Base-by-base conservation (phyloP, 73 alveolate genomes). In the Blepharisma stoltei region DNA sequence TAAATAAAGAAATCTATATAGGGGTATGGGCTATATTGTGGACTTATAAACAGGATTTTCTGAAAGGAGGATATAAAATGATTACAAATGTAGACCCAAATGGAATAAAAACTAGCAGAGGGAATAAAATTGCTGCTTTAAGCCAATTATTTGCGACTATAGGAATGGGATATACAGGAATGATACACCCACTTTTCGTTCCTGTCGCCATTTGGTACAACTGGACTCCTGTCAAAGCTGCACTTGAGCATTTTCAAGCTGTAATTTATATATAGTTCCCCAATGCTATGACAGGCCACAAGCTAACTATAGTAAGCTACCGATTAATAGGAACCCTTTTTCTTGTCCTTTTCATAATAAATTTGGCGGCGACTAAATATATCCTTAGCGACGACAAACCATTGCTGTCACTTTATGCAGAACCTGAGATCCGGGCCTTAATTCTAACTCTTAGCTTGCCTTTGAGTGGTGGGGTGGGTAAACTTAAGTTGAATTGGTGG, bases 11-110 rank as follows among this genome's bases (percentile, higher is more conserved):
- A n/a, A n/a, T n/a, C n/a, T n/a, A n/a, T n/a, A n/a, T n/a, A n/a
- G n/a, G n/a, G n/a, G n/a, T n/a, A n/a, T n/a, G n/a, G n/a, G n/a
- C n/a, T n/a, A n/a, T n/a, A 49, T 85, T 81, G 25, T 92, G 93
- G 81, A 88, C 78, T 68, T 79, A 92, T 73, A 76, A 83, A 60
- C 73, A 78, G 23, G 98, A 92, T 68, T 92, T 89, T 68, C 54
- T 71, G 67, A 92, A 78, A 49, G 98, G 95, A 5, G 98, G 98
- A 41, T 92, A 81, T 67, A 86, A 86, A 75, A 92, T 89, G 98
- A 69, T 87, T 25, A 73, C 91, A 6, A 75, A 87, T 60, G 71
- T 70, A 21, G 94, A 87, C 54, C 73, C 71, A 14, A 52, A 67
- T 8, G 94, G 94, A 6, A 8, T 44, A 54, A 21, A 44, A 55